Evolutionary conservation across 108 stramenopile genomes (phyloP).

Genomic region (Skeletonema tropicum): DNA sequence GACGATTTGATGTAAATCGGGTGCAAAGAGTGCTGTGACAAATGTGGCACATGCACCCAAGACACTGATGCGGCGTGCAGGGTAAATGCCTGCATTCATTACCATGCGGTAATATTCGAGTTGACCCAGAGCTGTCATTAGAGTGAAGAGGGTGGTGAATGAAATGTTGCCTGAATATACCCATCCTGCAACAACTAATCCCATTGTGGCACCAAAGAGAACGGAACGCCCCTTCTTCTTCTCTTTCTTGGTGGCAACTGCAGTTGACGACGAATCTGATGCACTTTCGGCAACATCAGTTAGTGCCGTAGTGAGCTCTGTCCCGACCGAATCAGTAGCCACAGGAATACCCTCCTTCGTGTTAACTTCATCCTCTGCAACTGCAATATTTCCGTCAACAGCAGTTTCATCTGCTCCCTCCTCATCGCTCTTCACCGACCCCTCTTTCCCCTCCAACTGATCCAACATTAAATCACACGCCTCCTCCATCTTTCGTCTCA

Average conservation of each 20-base stretch:
- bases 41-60: slow-evolving; percentile 88
- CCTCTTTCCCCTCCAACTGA: slow-evolving; percentile 15
- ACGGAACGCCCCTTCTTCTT: slow-evolving; percentile 65
- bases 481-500: slow-evolving; percentile 25
- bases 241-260: slow-evolving; percentile 15
- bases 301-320: slow-evolving; percentile 14
- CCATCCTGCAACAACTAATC: slow-evolving; percentile 84
- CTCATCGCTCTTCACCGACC: not conserved
- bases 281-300: slow-evolving; percentile 5
- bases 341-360: slow-evolving; percentile 4
- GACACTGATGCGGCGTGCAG: slow-evolving; percentile 90
- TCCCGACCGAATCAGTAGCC: slow-evolving; percentile 1
- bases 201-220: slow-evolving; percentile 88
- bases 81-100: slow-evolving; percentile 90
- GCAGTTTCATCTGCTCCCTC: not conserved
- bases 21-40: slow-evolving; percentile 81
- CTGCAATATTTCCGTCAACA: slow-evolving; percentile 3
- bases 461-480: slow-evolving; percentile 41
- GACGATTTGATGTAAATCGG: slow-evolving; percentile 80
- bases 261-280: not conserved
- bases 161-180: slow-evolving; percentile 92
- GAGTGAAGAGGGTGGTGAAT: slow-evolving; percentile 88
- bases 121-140: slow-evolving; percentile 90
- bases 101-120: slow-evolving; percentile 98
- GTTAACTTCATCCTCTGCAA: not conserved